Percentiles rank a stretch among this genome's conserved stretches.
Conservation (phyloP, 305 asterid genomes). For the Fraxinus nigra region DNA sequence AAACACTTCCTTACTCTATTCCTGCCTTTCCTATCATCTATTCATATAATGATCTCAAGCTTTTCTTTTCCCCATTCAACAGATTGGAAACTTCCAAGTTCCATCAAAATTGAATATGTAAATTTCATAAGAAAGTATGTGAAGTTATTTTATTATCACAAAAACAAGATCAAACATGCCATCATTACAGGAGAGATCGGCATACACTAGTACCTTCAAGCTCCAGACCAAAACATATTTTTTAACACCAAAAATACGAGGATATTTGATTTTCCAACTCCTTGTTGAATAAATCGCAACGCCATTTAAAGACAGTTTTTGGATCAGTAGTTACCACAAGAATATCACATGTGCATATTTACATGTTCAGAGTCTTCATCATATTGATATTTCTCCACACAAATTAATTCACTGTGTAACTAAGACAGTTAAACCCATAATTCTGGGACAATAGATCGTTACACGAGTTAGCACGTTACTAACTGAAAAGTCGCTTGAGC, state of each 20-base stretch:
- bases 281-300: too few species aligned
- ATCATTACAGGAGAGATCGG: not conserved
- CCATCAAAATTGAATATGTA: not conserved
- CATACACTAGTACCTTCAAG: not conserved
- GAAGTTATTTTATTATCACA: not conserved
- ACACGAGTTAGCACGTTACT: not conserved
- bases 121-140: not conserved
- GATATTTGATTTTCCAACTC: too few species aligned
- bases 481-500: not conserved
- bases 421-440: not conserved
- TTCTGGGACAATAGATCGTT: not conserved
- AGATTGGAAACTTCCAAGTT: not conserved
- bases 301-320: not conserved
- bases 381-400: not conserved
- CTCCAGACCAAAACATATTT: not conserved
- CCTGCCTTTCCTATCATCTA: conserved; percentile 1
- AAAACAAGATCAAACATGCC: not conserved
- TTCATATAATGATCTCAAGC: not conserved
- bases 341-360: not conserved
- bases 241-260: too few species aligned
- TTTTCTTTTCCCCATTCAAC: not conserved
- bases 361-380: not conserved
- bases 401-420: not conserved
- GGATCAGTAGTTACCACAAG: not conserved
- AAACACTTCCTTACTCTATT: conserved; percentile 1